Conservation (phyloP, 768 basidiomycete species). For the Kwoniella dejecticola region DNA sequence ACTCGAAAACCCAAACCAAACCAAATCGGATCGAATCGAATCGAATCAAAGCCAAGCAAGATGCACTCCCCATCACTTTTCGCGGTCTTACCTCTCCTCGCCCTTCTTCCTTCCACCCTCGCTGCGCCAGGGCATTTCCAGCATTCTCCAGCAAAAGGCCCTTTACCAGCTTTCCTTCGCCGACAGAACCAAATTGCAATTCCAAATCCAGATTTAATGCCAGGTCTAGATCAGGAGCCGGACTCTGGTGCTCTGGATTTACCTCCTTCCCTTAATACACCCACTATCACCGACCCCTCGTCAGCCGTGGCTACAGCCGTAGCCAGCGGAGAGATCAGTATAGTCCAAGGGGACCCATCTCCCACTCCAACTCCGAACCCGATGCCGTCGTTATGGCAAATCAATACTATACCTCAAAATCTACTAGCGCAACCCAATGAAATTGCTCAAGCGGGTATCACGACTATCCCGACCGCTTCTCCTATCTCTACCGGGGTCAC, state of each 20-base stretch:
- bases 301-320: not conserved
- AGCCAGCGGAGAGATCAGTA: not conserved
- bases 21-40: too few relatives aligned
- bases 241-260: conserved; percentile 1
- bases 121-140: not conserved
- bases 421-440: not conserved
- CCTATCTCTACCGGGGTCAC: not conserved
- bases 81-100: conserved; percentile 18
- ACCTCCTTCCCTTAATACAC: conserved; percentile 11
- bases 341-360: not conserved
- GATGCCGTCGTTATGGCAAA: conserved; percentile 1
- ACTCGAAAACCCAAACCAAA: not conserved
- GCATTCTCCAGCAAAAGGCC: not conserved
- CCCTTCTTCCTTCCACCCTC: not conserved
- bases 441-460: not conserved
- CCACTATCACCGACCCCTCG: not conserved
- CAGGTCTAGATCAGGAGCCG: not conserved
- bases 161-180: conserved; percentile 11
- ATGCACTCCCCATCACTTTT: conserved; percentile 16
- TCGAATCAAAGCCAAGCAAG: not conserved
- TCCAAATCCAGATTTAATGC: too few relatives aligned
- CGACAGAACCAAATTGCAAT: too few relatives aligned
- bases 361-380: not conserved
- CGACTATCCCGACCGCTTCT: not conserved
- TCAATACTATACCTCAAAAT: not conserved